A percentile compares a stretch with the other conserved stretches of the same genome.
These are phyloP conservation scores for Passiflora organensis DNA, from an alignment of 345 rosid genomes.

Conservation along the genomic window DNA sequence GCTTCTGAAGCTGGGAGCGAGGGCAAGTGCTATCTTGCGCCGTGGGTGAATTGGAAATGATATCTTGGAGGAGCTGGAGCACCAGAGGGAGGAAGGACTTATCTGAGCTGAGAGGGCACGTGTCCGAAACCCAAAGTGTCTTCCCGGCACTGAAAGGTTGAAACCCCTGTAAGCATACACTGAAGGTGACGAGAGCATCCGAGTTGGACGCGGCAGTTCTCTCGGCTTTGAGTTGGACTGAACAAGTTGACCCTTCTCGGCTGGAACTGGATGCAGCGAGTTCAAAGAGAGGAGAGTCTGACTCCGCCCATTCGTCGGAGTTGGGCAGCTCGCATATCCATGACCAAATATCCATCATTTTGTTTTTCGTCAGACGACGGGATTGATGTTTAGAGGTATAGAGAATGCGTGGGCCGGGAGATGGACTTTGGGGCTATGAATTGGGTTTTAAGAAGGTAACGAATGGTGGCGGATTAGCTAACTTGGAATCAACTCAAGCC, in stretches of 20 bases:
- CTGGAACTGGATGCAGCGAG: conserved; percentile 33
- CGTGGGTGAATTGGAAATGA: conserved; percentile 49
- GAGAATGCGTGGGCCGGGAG: conserved; percentile 9
- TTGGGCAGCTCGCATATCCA: conserved; percentile 62
- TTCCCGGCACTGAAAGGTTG: conserved; percentile 12
- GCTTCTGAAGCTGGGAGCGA: conserved; percentile 48
- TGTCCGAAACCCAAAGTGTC: conserved; percentile 70
- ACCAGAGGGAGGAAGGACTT: conserved; percentile 71
- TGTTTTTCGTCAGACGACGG: not conserved
- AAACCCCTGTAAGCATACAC: conserved; percentile 42
- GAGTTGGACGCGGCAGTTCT: conserved; percentile 25
- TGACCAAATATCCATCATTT: conserved; percentile 67
- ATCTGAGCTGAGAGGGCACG: conserved; percentile 54
- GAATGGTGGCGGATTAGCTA: conserved; percentile 38
- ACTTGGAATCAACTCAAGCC: conserved; percentile 34
- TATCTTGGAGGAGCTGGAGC: conserved; percentile 73
- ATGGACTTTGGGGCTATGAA: not conserved
- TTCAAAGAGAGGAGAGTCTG: conserved; percentile 33
- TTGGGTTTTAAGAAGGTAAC: conserved; percentile 34
- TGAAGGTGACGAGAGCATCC: conserved; percentile 36
- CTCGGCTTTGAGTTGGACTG: conserved; percentile 57
- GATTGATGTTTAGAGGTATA: not conserved
- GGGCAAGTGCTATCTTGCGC: conserved; percentile 45
- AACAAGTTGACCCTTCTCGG: conserved; percentile 21
- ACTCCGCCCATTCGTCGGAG: conserved; percentile 27